These are phyloP conservation scores for Plasmodium malariae DNA, from an alignment of 169 alveolate species.

Conservation along the genomic window DNA sequence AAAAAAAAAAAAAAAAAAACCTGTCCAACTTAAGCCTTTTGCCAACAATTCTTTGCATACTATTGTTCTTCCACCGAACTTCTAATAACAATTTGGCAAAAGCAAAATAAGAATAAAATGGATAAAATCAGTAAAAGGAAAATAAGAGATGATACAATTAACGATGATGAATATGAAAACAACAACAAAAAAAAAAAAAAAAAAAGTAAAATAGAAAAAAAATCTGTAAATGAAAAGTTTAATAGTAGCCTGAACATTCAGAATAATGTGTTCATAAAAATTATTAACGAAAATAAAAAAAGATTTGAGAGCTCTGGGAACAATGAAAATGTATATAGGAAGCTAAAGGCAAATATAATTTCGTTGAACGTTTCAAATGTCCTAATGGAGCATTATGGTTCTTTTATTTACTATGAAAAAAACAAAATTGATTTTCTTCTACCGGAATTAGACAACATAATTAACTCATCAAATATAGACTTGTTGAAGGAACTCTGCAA, in stretches of 20 bases:
- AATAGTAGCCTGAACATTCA: constrained; percentile 38
- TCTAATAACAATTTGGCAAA: background rate
- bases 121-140: constrained; percentile 42
- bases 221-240: constrained; percentile 16
- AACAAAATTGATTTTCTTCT: constrained; percentile 67
- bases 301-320: constrained; percentile 42
- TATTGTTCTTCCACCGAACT: background rate
- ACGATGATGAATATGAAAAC: constrained; percentile 29
- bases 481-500: constrained; percentile 34
- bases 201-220: constrained; percentile 48
- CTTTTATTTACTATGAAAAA: constrained; percentile 69
- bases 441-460: constrained; percentile 55
- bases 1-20: background rate
- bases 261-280: constrained; percentile 43
- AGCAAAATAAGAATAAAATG: constrained; percentile 27
- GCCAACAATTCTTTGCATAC: background rate
- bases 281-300: constrained; percentile 42
- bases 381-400: constrained; percentile 58
- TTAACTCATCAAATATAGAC: constrained; percentile 61
- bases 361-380: constrained; percentile 68
- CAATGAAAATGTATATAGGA: constrained; percentile 43
- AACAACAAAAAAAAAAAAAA: constrained; percentile 37
- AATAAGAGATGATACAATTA: constrained; percentile 11
- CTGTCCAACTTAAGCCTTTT: background rate
- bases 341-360: constrained; percentile 36